phyloP scores from a whole-genome alignment of 345 rosid genomes.

The Salix brachista region DNA sequence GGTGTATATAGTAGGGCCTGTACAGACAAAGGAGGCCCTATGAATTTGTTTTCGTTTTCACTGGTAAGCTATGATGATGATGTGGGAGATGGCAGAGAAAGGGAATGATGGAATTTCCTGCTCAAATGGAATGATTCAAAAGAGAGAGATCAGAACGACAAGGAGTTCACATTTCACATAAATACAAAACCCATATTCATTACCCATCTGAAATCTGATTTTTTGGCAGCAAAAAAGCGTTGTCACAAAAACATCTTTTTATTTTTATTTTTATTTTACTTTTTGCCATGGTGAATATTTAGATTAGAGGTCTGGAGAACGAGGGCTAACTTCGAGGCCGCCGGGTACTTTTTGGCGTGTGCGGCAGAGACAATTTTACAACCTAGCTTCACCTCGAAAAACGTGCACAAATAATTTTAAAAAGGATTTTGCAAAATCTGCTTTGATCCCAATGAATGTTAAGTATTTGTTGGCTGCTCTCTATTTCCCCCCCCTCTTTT shows the following conservation, averaged over 20 bases:
- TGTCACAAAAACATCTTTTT: no score
- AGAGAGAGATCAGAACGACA: neutral
- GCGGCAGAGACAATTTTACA: neutral
- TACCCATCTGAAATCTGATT: no score
- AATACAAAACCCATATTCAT: no score
- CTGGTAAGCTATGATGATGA: neutral
- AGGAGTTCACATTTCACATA: neutral
- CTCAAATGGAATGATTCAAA: slow-evolving; percentile 25
- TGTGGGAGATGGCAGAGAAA: slow-evolving; percentile 9
- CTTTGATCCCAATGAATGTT: slow-evolving; percentile 6
- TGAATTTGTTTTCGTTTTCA: neutral
- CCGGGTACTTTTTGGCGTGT: slow-evolving; percentile 26
- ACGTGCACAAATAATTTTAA: neutral
- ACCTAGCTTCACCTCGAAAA: neutral
- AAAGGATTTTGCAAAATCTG: neutral
- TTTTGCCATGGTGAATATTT: no score
- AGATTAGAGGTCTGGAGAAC: no score
- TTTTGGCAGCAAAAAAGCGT: no score
- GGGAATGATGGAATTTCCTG: slow-evolving; percentile 38
- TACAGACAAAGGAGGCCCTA: neutral
- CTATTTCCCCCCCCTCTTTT: no score
- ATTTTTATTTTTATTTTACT: no score
- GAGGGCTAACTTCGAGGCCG: slow-evolving; percentile 33
- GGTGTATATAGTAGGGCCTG: neutral
- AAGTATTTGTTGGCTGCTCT: neutral